Evolutionary conservation across 139 green algal genomes (phyloP).

Genomic region (Chlorella vulgaris): DNA sequence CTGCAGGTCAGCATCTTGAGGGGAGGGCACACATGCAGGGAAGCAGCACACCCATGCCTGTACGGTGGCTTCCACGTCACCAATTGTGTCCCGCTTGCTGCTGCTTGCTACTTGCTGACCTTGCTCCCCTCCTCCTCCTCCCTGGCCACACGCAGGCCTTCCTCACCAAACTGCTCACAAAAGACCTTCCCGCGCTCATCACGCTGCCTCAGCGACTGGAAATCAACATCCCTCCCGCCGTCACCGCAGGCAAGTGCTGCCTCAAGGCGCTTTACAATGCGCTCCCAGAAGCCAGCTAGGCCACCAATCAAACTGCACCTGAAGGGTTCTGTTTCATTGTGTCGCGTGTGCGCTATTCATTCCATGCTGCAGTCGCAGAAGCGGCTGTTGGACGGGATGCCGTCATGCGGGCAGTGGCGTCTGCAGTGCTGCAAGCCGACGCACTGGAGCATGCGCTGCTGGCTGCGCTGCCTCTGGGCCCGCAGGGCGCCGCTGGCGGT

Average conservation of each 20-base stretch:
- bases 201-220: constrained; percentile 89
- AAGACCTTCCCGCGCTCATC: constrained; percentile 94
- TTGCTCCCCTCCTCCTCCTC: background rate
- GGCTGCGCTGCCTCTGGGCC: constrained; percentile 81
- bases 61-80: background rate
- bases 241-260: constrained; percentile 59
- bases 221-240: constrained; percentile 88
- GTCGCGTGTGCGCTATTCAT: no score
- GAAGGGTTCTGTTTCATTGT: no score
- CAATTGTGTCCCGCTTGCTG: background rate
- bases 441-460: constrained; percentile 85
- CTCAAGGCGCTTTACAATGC: background rate
- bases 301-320: no score
- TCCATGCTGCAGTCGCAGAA: constrained; percentile 71
- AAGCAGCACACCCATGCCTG: background rate
- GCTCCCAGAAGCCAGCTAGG: no score
- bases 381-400: constrained; percentile 90
- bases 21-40: background rate
- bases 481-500: constrained; percentile 82
- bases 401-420: constrained; percentile 90
- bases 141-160: constrained; percentile 71
- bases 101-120: no score
- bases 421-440: constrained; percentile 87
- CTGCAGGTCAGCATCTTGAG: constrained; percentile 63
- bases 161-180: constrained; percentile 88